These are phyloP conservation scores for Globisporangium recalcitrans DNA, from an alignment of 352 stramenopile genomes.

Conservation along the genomic window DNA sequence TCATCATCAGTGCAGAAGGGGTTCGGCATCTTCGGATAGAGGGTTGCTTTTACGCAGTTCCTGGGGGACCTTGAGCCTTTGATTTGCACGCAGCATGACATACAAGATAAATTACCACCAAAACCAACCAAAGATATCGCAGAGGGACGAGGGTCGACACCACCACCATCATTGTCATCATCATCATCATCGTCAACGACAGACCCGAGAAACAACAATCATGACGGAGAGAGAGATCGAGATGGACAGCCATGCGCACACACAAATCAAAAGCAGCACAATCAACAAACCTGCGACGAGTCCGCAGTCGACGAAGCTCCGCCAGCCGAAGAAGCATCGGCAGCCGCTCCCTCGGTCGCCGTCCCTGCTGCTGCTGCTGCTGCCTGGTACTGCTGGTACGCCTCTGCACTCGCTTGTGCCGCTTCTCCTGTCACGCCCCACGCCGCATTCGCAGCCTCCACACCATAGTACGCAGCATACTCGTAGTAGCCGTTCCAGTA, in stretches of 20 bases:
- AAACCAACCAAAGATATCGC: slow-evolving; percentile 11
- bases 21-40: slow-evolving; percentile 11
- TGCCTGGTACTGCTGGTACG: slow-evolving; percentile 72
- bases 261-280: slow-evolving; percentile 24
- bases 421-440: slow-evolving; percentile 81
- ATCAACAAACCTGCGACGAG: slow-evolving; percentile 63
- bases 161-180: slow-evolving; percentile 22
- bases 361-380: slow-evolving; percentile 20
- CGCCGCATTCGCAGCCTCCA: slow-evolving; percentile 77
- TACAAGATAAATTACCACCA: slow-evolving; percentile 30
- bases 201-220: slow-evolving; percentile 12
- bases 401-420: slow-evolving; percentile 58
- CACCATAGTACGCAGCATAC: slow-evolving; percentile 85
- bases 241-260: slow-evolving; percentile 7
- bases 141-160: slow-evolving; percentile 19
- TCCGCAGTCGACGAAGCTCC: slow-evolving; percentile 16
- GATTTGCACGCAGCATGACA: slow-evolving; percentile 18
- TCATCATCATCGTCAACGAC: slow-evolving; percentile 22
- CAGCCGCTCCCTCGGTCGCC: slow-evolving; percentile 13
- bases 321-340: slow-evolving; percentile 14
- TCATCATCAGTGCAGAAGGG: slow-evolving; percentile 15
- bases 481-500: slow-evolving; percentile 90
- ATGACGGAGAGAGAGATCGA: slow-evolving; percentile 17
- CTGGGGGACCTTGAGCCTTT: slow-evolving; percentile 65
- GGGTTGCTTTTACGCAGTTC: slow-evolving; percentile 34